Evolutionary conservation across 768 basidiomycete species (phyloP).

Genomic region (Agrocybe chaxingu): DNA sequence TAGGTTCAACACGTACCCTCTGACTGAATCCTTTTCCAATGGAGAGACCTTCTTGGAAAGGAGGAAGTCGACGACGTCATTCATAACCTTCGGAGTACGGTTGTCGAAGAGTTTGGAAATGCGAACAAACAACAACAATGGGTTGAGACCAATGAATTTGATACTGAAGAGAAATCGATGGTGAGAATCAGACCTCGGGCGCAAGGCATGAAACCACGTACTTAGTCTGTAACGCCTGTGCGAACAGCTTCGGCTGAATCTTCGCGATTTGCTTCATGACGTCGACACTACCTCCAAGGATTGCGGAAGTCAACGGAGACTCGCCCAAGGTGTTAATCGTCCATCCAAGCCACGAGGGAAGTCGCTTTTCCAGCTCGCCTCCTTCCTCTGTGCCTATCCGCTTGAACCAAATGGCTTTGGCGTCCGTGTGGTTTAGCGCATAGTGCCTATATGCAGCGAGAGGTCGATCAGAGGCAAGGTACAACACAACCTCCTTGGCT

Average conservation of each 20-base stretch:
- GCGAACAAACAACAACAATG: constrained; percentile 40
- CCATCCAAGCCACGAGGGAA: constrained; percentile 56
- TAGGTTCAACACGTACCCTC: constrained; percentile 34
- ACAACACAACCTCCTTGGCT: constrained; percentile 39
- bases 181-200: background rate
- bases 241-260: constrained; percentile 39
- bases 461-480: constrained; percentile 44
- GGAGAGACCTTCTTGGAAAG: constrained; percentile 44
- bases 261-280: constrained; percentile 42
- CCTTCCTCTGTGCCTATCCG: constrained; percentile 19
- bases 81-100: constrained; percentile 10
- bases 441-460: constrained; percentile 51
- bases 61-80: constrained; percentile 46
- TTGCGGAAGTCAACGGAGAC: constrained; percentile 46
- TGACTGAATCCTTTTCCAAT: constrained; percentile 33
- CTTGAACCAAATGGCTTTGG: constrained; percentile 39
- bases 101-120: background rate
- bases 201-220: constrained; percentile 19
- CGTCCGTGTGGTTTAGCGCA: constrained; percentile 36
- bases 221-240: constrained; percentile 39
- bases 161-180: constrained; percentile 25
- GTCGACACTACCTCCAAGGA: constrained; percentile 33
- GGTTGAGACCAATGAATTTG: constrained; percentile 44
- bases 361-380: constrained; percentile 28
- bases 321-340: constrained; percentile 43